A percentile compares a stretch with the other conserved stretches of the same genome.
These are phyloP conservation scores for Acrasis kona DNA, from an alignment of 78 protist genomes.

Conservation along the genomic window DNA sequence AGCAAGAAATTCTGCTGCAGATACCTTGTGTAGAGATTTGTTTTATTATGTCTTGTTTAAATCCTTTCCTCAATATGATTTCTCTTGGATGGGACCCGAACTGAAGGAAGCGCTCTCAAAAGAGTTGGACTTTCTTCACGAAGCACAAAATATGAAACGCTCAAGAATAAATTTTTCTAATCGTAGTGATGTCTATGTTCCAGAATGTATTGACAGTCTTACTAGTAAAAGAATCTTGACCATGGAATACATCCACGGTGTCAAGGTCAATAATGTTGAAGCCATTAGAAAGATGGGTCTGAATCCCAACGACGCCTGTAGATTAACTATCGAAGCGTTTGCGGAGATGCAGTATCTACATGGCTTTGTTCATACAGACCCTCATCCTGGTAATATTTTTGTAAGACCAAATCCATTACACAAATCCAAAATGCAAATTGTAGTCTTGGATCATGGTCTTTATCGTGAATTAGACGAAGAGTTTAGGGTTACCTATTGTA, in stretches of 20 bases:
- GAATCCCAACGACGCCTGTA: conserved; percentile 11
- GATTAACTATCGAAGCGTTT: conserved; percentile 7
- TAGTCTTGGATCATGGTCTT: conserved; percentile 51
- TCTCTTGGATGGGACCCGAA: conserved; percentile 45
- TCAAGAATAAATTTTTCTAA: conserved; percentile 26
- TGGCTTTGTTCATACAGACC: conserved; percentile 48
- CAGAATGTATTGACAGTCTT: conserved; percentile 10
- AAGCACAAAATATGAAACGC: conserved; percentile 36
- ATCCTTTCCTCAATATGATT: conserved; percentile 35
- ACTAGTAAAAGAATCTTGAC: conserved; percentile 33
- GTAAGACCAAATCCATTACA: conserved; percentile 1
- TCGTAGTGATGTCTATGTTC: conserved; percentile 23
- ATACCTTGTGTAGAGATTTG: conserved; percentile 19
- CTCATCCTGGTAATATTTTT: conserved; percentile 54
- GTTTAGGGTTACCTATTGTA: background rate
- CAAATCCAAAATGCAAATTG: conserved; percentile 24
- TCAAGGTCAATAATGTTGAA: conserved; percentile 25
- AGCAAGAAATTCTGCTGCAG: conserved; percentile 20
- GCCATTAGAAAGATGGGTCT: conserved; percentile 25
- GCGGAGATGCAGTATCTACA: conserved; percentile 36
- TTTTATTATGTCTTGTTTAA: conserved; percentile 5
- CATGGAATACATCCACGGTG: conserved; percentile 56
- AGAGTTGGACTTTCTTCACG: conserved; percentile 43
- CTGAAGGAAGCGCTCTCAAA: conserved; percentile 21
- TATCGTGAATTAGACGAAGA: conserved; percentile 34